Conservation (phyloP, 306 rosid species). For the Cucumis hystrix region DNA sequence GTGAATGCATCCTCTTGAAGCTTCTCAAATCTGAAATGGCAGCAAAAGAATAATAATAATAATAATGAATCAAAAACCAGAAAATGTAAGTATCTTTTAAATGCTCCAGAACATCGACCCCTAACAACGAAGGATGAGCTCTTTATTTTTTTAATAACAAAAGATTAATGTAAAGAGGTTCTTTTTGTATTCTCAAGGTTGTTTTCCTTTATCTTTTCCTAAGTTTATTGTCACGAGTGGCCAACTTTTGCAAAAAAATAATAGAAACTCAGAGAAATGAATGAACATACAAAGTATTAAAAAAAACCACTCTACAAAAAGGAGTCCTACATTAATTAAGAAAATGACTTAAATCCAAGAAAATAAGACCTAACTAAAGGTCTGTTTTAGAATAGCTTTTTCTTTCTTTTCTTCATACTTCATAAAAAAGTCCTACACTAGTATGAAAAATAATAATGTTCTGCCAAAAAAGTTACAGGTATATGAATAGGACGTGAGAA, state of each 20-base stretch:
- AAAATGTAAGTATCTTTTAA: background rate
- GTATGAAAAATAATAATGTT: background rate
- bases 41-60: background rate
- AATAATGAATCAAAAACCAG: background rate
- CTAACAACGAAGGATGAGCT: background rate
- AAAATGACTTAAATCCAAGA: background rate
- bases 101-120: background rate
- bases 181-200: background rate
- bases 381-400: background rate
- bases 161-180: background rate
- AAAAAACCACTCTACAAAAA: background rate
- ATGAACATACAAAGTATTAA: background rate
- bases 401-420: background rate
- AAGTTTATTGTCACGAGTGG: background rate
- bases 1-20: constrained; percentile 77
- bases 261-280: background rate
- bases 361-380: background rate
- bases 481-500: background rate
- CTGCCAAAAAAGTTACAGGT: background rate
- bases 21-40: constrained; percentile 66
- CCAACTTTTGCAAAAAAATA: background rate
- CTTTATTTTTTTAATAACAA: background rate
- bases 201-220: background rate
- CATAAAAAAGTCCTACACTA: background rate
- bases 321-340: background rate